Percentiles rank a stretch among this genome's conserved stretches.
Evolutionary conservation across 257 asterid species (phyloP).

Genomic region (Nicotiana attenuata): DNA sequence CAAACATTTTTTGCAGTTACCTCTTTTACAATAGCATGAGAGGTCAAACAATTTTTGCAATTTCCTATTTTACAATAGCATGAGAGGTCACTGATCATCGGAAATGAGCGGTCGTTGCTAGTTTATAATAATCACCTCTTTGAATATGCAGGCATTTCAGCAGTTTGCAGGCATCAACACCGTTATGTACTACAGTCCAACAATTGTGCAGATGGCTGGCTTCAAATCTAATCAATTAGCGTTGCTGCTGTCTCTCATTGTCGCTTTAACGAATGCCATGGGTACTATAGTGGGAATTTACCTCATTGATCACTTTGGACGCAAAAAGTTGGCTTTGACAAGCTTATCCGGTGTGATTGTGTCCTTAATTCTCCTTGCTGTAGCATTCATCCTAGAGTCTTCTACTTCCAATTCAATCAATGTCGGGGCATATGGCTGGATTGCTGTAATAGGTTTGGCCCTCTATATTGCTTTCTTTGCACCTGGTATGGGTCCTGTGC

Average conservation of each 20-base stretch:
- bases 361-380: constrained; percentile 58
- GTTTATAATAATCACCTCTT: background rate
- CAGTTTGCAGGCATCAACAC: constrained; percentile 93
- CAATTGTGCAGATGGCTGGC: constrained; percentile 95
- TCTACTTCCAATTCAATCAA: constrained; percentile 22
- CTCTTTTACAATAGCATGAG: background rate
- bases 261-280: constrained; percentile 67
- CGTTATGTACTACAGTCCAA: constrained; percentile 92
- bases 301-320: constrained; percentile 74
- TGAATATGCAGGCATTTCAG: constrained; percentile 74
- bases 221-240: constrained; percentile 75
- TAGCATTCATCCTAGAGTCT: constrained; percentile 48
- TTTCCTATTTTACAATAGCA: background rate
- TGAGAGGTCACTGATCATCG: background rate
- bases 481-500: constrained; percentile 97
- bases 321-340: constrained; percentile 63
- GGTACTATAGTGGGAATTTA: constrained; percentile 85
- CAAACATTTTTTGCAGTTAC: background rate
- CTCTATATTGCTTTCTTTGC: constrained; percentile 74
- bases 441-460: constrained; percentile 68
- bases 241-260: constrained; percentile 67
- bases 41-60: background rate
- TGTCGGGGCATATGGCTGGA: constrained; percentile 56
- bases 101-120: background rate
- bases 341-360: constrained; percentile 74